phyloP scores from a whole-genome alignment of 345 rosid species.

The Euclidium syriacum region DNA sequence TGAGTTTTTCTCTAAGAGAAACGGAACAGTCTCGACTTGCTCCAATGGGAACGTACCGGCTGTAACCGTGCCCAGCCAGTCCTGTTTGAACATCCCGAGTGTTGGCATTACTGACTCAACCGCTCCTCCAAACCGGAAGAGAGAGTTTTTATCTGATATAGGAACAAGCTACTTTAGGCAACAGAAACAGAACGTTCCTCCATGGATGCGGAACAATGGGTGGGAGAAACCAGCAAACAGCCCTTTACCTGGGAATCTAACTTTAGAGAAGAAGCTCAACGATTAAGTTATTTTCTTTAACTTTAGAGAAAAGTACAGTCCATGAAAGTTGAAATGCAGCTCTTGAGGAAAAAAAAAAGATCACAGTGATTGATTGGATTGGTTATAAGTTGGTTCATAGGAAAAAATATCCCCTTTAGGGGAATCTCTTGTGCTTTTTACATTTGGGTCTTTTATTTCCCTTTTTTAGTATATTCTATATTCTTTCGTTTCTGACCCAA shows the following conservation, averaged over 20 bases:
- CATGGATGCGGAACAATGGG: slow-evolving; percentile 56
- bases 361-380: slow-evolving; percentile 38
- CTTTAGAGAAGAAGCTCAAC: slow-evolving; percentile 23
- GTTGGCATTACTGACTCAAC: slow-evolving; percentile 25
- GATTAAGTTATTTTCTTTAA: slow-evolving; percentile 11
- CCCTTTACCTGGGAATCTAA: slow-evolving; percentile 26
- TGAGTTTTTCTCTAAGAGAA: slow-evolving; percentile 33
- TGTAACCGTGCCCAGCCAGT: slow-evolving; percentile 27
- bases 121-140: slow-evolving; percentile 39
- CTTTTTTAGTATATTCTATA: slow-evolving; percentile 41
- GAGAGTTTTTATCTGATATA: slow-evolving; percentile 50
- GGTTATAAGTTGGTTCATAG: slow-evolving; percentile 30
- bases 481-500: slow-evolving; percentile 41
- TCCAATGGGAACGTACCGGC: slow-evolving; percentile 34
- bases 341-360: slow-evolving; percentile 33
- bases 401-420: slow-evolving; percentile 27
- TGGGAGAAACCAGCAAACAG: slow-evolving; percentile 29
- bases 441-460: background rate
- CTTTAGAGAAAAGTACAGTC: slow-evolving; percentile 18
- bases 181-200: slow-evolving; percentile 64
- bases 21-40: slow-evolving; percentile 19
- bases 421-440: slow-evolving; percentile 31
- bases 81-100: slow-evolving; percentile 31
- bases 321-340: slow-evolving; percentile 19
- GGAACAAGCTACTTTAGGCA: slow-evolving; percentile 76